Evolutionary conservation across 495 filamentous ascomycete species (phyloP), one percentile per base, ranked within the genome.

Genomic region (Neurospora sp.): DNA sequence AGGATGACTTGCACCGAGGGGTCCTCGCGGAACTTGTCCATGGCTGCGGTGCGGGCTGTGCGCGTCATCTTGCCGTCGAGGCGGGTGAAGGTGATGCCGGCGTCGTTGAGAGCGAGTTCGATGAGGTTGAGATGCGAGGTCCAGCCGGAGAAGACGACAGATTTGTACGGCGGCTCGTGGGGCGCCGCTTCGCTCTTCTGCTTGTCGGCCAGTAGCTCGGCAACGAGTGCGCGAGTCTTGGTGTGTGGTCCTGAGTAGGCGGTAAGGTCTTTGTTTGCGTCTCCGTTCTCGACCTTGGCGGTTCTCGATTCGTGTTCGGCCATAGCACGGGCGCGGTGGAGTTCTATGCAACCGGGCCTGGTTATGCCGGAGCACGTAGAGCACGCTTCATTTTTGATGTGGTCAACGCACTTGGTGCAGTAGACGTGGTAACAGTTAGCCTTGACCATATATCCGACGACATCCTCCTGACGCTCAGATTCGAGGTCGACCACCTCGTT

Each of bases 41-140:
- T 90, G 3, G 94, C 91, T 2, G 85, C 85, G 37, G 87, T 89
- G 74, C 96, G 91, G 20, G 91, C 87, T 5, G 84, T 79, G 31
- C 95, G 90, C 0, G 86, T 84, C 93, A 98, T 96, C 70, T 88
- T 92, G 16, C 96, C 96, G 79, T 98, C 96, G 3, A 99, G 88
- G 12, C 95, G 93, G n/a, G 87, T 89, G 78, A 88, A 96, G 4
- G 79, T 83, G 78, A 97, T 88, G 9, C 85, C 85, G 41, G 87
- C 86, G 66, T 90, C 86, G 69, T 90, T 86, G 16, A 99, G 84
- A 3, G 96, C 95, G 70, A 93, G 88, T 78, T 97, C 90, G 76
- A 99, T 96, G 16, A 99, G 88, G 79, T 99, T 95, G 40, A 99
- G 89, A 79, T 98, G 94, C 3, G 92, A 90, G 0, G 95, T 98